phyloP scores from a whole-genome alignment of 2,329 filamentous ascomycete species.

The Colletotrichum phormii region DNA sequence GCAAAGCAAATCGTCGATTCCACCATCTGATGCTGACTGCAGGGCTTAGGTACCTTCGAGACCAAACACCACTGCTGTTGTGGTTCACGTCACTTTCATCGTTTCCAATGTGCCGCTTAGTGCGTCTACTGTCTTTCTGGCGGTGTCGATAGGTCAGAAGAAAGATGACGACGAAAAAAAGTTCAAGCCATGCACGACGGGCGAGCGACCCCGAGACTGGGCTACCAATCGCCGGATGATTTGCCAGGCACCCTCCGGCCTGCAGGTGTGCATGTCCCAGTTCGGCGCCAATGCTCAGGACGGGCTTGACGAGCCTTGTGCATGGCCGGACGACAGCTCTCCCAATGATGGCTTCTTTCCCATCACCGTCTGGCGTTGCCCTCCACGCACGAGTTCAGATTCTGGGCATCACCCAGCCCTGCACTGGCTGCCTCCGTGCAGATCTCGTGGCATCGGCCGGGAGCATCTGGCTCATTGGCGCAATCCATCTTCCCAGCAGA shows the following conservation, averaged over 20 bases:
- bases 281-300: conserved; percentile 19
- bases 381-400: conserved; percentile 3
- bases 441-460: conserved; percentile 8
- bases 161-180: conserved; percentile 6
- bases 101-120: neutral
- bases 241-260: conserved; percentile 25
- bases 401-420: neutral
- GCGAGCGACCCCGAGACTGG: conserved; percentile 31
- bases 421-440: conserved; percentile 10
- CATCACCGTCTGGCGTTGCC: conserved; percentile 3
- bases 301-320: conserved; percentile 26
- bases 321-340: conserved; percentile 12
- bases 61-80: neutral
- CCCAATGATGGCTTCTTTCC: conserved; percentile 12
- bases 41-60: neutral
- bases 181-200: conserved; percentile 24
- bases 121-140: neutral
- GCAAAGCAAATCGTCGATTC: neutral
- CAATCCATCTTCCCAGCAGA: conserved; percentile 12
- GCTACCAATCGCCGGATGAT: conserved; percentile 27
- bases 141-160: neutral
- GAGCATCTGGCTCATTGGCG: conserved; percentile 12
- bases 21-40: conserved; percentile 6
- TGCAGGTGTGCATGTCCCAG: conserved; percentile 30
- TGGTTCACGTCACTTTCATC: neutral